Conservation (phyloP, 1,139 yeast species). For the Kodamaea alishanica region DNA sequence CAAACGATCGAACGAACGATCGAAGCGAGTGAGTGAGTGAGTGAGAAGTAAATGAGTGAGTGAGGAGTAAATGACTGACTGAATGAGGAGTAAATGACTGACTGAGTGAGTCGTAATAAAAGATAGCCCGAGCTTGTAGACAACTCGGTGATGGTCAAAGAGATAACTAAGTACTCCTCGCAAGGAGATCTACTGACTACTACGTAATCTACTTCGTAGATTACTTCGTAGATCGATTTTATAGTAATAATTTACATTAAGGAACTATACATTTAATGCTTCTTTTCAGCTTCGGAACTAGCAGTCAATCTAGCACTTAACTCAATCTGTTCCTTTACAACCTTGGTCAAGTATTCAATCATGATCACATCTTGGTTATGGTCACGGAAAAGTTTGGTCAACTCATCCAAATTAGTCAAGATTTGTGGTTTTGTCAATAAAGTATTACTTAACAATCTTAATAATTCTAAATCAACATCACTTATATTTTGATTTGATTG, state of each 20-base stretch:
- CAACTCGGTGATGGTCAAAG: too few species aligned
- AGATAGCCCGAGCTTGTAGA: too few species aligned
- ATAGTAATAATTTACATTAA: not conserved
- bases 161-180: too few species aligned
- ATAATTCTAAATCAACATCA: conserved; percentile 52
- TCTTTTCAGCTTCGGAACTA: conserved; percentile 18
- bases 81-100: too few species aligned
- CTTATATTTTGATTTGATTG: conserved; percentile 40
- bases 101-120: too few species aligned
- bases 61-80: too few species aligned
- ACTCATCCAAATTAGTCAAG: conserved; percentile 53
- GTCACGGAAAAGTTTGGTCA: conserved; percentile 61
- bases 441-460: conserved; percentile 62
- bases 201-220: not conserved
- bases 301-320: conserved; percentile 73
- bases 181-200: too few species aligned
- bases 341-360: conserved; percentile 80
- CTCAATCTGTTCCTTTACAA: conserved; percentile 82
- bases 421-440: conserved; percentile 58
- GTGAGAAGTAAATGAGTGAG: not conserved
- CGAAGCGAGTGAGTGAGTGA: not conserved
- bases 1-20: not conserved
- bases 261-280: conserved; percentile 7
- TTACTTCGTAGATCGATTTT: not conserved
- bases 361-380: conserved; percentile 81